Evolutionary conservation across 2,329 filamentous ascomycete genomes (phyloP).

Genomic region (Trichothecium sympodiale): DNA sequence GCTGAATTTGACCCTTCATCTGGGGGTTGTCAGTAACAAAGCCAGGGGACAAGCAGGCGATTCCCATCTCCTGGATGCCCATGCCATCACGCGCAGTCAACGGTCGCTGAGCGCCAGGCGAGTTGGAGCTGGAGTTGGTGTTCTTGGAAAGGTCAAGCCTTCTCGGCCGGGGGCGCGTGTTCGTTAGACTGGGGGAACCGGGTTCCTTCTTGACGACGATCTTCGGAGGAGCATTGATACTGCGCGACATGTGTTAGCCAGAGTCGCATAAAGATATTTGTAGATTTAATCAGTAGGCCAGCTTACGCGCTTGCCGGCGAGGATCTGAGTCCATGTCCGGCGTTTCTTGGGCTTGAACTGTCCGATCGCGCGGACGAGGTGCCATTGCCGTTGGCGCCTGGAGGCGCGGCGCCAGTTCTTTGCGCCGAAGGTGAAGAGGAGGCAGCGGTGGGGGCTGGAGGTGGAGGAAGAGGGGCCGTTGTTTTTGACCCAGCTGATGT

Average conservation of each 20-base stretch:
- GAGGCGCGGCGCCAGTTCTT: conserved; percentile 22
- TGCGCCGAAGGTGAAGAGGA: conserved; percentile 38
- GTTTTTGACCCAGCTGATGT: conserved; percentile 10
- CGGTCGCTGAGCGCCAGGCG: conserved; percentile 55
- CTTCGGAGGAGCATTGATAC: conserved; percentile 51
- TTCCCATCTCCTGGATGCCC: conserved; percentile 81
- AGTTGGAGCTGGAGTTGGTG: conserved; percentile 32
- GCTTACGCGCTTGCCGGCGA: conserved; percentile 52
- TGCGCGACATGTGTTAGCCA: conserved; percentile 26
- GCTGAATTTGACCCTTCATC: conserved; percentile 90
- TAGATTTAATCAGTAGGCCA: conserved; percentile 3
- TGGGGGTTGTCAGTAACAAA: conserved; percentile 95
- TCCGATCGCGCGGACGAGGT: conserved; percentile 33
- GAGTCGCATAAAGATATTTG: conserved; percentile 8
- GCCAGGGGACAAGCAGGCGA: conserved; percentile 89
- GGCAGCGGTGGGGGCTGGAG: conserved; percentile 18
- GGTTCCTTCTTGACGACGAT: conserved; percentile 97
- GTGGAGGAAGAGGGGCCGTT: conserved; percentile 18
- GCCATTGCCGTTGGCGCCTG: conserved; percentile 17
- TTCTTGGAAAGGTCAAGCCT: conserved; percentile 68
- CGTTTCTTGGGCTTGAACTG: conserved; percentile 42
- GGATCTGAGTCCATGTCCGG: conserved; percentile 32
- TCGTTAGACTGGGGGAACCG: conserved; percentile 68
- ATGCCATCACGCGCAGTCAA: conserved; percentile 70
- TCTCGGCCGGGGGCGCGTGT: conserved; percentile 63